These are phyloP conservation scores for Leishmania tarentolae DNA, from an alignment of 208 protist species.

Conservation along the genomic window DNA sequence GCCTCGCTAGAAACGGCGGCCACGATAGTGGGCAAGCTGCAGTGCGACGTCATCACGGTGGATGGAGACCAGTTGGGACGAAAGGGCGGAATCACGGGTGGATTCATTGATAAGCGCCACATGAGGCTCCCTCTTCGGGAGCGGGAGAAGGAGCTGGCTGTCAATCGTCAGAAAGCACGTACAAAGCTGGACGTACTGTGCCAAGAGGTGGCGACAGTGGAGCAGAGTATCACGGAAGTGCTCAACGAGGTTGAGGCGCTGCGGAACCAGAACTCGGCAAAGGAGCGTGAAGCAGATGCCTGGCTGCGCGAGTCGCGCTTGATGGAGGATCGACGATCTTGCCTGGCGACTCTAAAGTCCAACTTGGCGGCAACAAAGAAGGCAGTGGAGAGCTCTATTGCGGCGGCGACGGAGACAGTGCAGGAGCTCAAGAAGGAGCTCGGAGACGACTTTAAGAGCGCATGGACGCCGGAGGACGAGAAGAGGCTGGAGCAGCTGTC, in stretches of 20 bases:
- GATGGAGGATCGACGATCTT: conserved; percentile 41
- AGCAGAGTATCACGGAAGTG: conserved; percentile 78
- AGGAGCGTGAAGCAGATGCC: conserved; percentile 51
- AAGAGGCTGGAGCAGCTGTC: conserved; percentile 62
- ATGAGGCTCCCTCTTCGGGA: conserved; percentile 75
- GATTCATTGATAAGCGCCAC: conserved; percentile 90
- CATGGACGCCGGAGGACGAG: conserved; percentile 71
- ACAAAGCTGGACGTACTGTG: conserved; percentile 53
- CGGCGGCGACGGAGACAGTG: conserved; percentile 34
- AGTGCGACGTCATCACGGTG: conserved; percentile 95
- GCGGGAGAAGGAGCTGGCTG: conserved; percentile 46
- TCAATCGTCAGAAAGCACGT: conserved; percentile 30
- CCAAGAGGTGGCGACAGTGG: conserved; percentile 69
- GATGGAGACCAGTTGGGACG: conserved; percentile 90
- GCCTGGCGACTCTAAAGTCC: conserved; percentile 51
- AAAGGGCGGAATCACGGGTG: conserved; percentile 95
- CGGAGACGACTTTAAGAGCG: conserved; percentile 65
- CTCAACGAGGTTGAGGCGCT: conserved; percentile 77
- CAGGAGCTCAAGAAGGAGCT: conserved; percentile 47
- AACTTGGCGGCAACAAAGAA: conserved; percentile 45
- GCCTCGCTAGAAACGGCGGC: conserved; percentile 85
- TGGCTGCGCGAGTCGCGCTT: conserved; percentile 38
- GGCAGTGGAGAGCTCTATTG: conserved; percentile 49
- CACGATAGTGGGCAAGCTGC: conserved; percentile 56
- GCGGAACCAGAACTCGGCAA: conserved; percentile 50